Conservation (phyloP, 2,329 filamentous ascomycete genomes). For the Cytospora piceicola region DNA sequence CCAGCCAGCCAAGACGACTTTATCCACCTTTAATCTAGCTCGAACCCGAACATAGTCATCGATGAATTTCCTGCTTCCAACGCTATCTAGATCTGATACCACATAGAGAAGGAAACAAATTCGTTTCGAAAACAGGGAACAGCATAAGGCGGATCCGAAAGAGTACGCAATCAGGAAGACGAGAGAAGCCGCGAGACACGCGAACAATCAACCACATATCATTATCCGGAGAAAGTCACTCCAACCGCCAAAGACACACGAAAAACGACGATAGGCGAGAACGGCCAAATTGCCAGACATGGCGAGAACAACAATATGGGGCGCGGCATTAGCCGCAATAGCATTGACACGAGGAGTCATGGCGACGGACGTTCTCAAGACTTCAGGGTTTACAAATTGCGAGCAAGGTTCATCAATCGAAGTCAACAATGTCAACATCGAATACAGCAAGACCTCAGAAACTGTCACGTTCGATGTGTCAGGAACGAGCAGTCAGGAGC, state of each 20-base stretch:
- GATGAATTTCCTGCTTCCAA: constrained; percentile 27
- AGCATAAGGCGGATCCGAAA: constrained; percentile 20
- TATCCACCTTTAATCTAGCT: constrained; percentile 31
- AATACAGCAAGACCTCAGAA: constrained; percentile 76
- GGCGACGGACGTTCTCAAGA: constrained; percentile 75
- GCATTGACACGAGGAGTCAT: constrained; percentile 53
- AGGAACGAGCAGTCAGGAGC: constrained; percentile 71
- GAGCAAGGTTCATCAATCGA: constrained; percentile 61
- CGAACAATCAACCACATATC: constrained; percentile 9
- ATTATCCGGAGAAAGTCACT: constrained; percentile 14
- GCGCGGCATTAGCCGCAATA: constrained; percentile 40
- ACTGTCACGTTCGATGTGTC: constrained; percentile 80
- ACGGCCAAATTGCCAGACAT: constrained; percentile 27
- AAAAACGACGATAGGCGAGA: neutral
- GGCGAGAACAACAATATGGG: constrained; percentile 35
- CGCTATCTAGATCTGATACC: constrained; percentile 28
- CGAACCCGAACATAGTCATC: constrained; percentile 17
- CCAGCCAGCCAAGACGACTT: constrained; percentile 29
- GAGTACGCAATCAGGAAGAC: constrained; percentile 21
- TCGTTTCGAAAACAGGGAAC: constrained; percentile 20
- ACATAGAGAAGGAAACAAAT: constrained; percentile 28
- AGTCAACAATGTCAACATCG: constrained; percentile 75
- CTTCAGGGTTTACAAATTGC: constrained; percentile 80
- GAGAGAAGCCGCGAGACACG: constrained; percentile 9
- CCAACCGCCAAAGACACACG: constrained; percentile 5